Percentiles rank a stretch among this genome's conserved stretches.
Evolutionary conservation across 2,329 filamentous ascomycete genomes (phyloP).

Genomic region (Cladosporium phlei): DNA sequence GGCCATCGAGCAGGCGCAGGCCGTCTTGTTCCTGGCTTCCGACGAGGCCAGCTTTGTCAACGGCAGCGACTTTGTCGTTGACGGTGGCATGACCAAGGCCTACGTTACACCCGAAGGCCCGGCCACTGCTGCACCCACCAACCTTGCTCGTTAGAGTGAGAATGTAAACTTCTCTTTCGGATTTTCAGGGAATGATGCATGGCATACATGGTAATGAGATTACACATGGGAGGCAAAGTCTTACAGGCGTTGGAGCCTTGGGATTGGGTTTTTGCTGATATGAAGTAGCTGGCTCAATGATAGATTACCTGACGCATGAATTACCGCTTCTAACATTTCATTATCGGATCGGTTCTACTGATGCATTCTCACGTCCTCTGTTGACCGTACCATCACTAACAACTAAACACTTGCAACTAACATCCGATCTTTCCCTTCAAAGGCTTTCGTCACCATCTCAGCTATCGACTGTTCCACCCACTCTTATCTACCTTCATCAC

Average conservation of each 20-base stretch:
- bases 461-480: too few relatives aligned
- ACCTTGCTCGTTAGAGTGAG: slow-evolving; percentile 26
- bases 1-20: slow-evolving; percentile 88
- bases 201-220: slow-evolving; percentile 1
- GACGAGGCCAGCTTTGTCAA: slow-evolving; percentile 90
- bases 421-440: too few relatives aligned
- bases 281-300: slow-evolving; percentile 10
- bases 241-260: not conserved
- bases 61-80: slow-evolving; percentile 86
- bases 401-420: too few relatives aligned
- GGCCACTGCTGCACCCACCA: slow-evolving; percentile 46
- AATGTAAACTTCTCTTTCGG: not conserved
- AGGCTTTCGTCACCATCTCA: too few relatives aligned
- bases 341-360: too few relatives aligned
- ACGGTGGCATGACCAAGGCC: slow-evolving; percentile 91
- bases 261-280: slow-evolving; percentile 2
- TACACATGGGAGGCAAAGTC: too few relatives aligned
- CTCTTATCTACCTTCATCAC: too few relatives aligned
- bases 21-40: slow-evolving; percentile 79
- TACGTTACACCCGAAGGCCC: slow-evolving; percentile 65
- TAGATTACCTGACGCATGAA: not conserved
- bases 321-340: too few relatives aligned
- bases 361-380: too few relatives aligned
- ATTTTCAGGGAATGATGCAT: not conserved
- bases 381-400: too few relatives aligned